Base-by-base conservation (phyloP, 1,284 basidiomycete genomes). In the Anthracocystis panici-leucophaei region DNA sequence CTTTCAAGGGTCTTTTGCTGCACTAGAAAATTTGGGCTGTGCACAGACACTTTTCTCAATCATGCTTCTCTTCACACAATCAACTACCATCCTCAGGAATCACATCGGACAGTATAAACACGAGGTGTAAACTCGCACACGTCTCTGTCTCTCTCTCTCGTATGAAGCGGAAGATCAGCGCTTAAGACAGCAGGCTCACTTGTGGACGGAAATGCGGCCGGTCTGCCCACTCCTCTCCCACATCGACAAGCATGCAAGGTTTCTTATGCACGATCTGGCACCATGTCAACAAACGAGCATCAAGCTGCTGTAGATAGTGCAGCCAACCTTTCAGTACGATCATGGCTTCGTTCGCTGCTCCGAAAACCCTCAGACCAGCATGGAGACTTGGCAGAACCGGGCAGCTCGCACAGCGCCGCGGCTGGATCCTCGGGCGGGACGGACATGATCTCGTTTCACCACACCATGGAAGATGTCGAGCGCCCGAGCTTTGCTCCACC, bases 381-480 rank as follows among this genome's bases (percentile, higher is more conserved):
- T 35, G 38, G 10, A 2, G 58, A 65, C 23, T 4, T 21, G 11
- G 23, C 7, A 11, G n/a, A 33, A 7, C 3, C 54, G 14, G 51
- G 44, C 1, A 9, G 54, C 6, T 65, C 68, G 9, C 38, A 48
- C 29, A 20, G 29, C 29, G 29, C 27, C 18, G n/a, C 48, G 14
- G 49, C 45, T 9, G 12, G 38, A n/a, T 11, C 51, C n/a, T 18
- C 48, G 0, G 53, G 11, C 7, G 56, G 55, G 3, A 35, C 65
- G 8, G 61, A 75, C 42, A 71, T 75, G 68, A 70, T 75, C 65
- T 75, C 68, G 8, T 75, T 75, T 35, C 73, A 75, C 35, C 67
- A 75, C 20, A 66, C 68, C 10, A 60, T 70, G 49, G 68, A 67
- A 16, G 63, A 65, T 29, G 35, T 60, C 3, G 66, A 75, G 3